Conservation (phyloP, 2,329 filamentous ascomycete species). For the Botrytis tulipae region DNA sequence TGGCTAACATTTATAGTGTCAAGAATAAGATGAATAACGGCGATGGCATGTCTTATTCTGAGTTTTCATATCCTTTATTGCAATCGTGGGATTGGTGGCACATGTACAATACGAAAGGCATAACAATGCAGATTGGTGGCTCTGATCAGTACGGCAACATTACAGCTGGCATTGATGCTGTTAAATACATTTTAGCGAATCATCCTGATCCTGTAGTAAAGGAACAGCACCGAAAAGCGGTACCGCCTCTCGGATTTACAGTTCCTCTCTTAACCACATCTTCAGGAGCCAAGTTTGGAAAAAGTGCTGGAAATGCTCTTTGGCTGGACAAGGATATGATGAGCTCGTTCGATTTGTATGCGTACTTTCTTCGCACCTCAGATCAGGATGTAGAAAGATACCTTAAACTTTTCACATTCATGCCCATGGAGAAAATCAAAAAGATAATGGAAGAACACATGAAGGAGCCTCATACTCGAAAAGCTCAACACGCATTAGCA, state of each 20-base stretch:
- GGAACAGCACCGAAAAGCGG: constrained; percentile 42
- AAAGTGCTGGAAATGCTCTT: constrained; percentile 88
- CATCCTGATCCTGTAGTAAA: constrained; percentile 51
- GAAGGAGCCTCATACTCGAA: constrained; percentile 65
- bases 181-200: constrained; percentile 68
- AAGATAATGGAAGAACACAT: constrained; percentile 66
- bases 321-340: constrained; percentile 88
- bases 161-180: constrained; percentile 78
- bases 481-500: constrained; percentile 81
- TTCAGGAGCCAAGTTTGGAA: constrained; percentile 87
- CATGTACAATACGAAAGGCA: constrained; percentile 65
- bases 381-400: constrained; percentile 80
- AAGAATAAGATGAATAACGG: constrained; percentile 80
- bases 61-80: constrained; percentile 89
- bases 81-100: constrained; percentile 98
- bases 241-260: constrained; percentile 75
- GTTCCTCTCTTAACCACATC: constrained; percentile 85
- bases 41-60: constrained; percentile 89
- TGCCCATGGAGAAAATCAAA: constrained; percentile 68
- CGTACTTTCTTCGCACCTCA: constrained; percentile 81
- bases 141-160: constrained; percentile 98
- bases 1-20: constrained; percentile 47
- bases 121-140: constrained; percentile 88
- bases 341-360: constrained; percentile 79
- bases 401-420: constrained; percentile 86